These are phyloP conservation scores for Malus hybrid DNA, from an alignment of 331 rosid genomes.

Conservation along the genomic window DNA sequence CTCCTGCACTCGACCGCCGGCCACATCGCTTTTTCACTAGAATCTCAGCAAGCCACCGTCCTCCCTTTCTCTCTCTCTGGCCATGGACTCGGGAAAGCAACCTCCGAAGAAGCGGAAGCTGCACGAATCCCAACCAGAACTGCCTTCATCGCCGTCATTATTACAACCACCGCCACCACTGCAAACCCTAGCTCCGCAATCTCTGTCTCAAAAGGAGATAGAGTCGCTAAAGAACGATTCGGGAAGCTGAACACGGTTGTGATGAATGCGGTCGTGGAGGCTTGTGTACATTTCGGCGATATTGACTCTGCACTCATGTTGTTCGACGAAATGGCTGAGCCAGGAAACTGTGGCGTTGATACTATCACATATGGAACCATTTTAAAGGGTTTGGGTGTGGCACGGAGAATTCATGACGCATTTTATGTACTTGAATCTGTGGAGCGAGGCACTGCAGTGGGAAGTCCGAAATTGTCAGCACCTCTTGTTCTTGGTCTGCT, in stretches of 20 bases:
- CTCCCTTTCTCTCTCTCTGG: constrained; percentile 3
- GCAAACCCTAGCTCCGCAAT: constrained; percentile 26
- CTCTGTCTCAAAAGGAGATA: constrained; percentile 41
- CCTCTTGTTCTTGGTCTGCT: constrained; percentile 58
- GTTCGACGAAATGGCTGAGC: constrained; percentile 52
- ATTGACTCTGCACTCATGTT: constrained; percentile 45
- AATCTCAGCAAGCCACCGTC: not conserved
- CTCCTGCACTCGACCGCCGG: not conserved
- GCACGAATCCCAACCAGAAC: constrained; percentile 20
- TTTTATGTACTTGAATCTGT: constrained; percentile 62
- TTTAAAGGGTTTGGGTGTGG: constrained; percentile 72
- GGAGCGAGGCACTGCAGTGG: constrained; percentile 53
- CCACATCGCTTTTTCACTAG: not conserved
- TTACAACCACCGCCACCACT: constrained; percentile 12
- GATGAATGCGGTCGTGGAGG: constrained; percentile 80
- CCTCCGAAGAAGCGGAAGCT: constrained; percentile 54
- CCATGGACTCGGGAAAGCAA: constrained; percentile 48
- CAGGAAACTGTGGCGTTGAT: constrained; percentile 61
- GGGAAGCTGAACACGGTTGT: constrained; percentile 67
- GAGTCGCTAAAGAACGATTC: constrained; percentile 43
- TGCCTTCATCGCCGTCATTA: not conserved
- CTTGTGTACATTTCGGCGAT: constrained; percentile 67
- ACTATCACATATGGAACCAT: constrained; percentile 54
- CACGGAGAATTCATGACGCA: constrained; percentile 57
- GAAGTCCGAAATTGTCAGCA: constrained; percentile 61